phyloP scores from a whole-genome alignment of 2,329 filamentous ascomycete genomes.

The Pseudonectria buxi region DNA sequence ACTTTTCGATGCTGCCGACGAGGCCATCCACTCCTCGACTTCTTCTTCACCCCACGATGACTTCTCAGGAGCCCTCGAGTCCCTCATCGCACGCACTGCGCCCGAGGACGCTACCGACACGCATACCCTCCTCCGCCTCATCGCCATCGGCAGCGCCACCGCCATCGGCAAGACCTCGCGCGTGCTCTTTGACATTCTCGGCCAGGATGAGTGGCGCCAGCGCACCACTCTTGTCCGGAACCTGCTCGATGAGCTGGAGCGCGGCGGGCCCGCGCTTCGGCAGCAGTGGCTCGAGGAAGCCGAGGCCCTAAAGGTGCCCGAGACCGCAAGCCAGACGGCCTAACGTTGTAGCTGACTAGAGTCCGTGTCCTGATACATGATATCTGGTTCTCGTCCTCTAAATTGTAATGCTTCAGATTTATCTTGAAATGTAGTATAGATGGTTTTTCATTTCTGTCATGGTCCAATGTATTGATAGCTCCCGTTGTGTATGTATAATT shows the following conservation, averaged over 20 bases:
- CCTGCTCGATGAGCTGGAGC: conserved; percentile 14
- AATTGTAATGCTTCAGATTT: no score
- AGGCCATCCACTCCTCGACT: conserved; percentile 10
- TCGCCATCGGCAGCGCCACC: conserved; percentile 24
- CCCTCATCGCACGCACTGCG: conserved; percentile 9
- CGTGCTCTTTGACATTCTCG: conserved; percentile 28
- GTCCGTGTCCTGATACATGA: no score
- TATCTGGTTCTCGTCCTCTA: no score
- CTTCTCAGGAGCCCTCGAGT: conserved; percentile 12
- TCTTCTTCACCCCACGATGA: not conserved
- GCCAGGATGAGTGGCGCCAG: conserved; percentile 28
- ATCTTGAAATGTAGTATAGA: no score
- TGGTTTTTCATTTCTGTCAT: not conserved
- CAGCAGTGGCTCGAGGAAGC: conserved; percentile 11
- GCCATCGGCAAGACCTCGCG: conserved; percentile 23
- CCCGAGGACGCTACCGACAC: conserved; percentile 12
- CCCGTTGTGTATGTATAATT: no score
- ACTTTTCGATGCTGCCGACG: conserved; percentile 20
- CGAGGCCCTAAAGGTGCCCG: not conserved
- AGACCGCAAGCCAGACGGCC: not conserved
- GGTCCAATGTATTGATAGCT: not conserved
- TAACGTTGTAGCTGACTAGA: no score
- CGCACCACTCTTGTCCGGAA: conserved; percentile 19
- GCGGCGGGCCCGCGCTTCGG: conserved; percentile 7
- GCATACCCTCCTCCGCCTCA: conserved; percentile 26